Conservation (phyloP, 805 yeast species). For the Teunomyces panamensis region DNA sequence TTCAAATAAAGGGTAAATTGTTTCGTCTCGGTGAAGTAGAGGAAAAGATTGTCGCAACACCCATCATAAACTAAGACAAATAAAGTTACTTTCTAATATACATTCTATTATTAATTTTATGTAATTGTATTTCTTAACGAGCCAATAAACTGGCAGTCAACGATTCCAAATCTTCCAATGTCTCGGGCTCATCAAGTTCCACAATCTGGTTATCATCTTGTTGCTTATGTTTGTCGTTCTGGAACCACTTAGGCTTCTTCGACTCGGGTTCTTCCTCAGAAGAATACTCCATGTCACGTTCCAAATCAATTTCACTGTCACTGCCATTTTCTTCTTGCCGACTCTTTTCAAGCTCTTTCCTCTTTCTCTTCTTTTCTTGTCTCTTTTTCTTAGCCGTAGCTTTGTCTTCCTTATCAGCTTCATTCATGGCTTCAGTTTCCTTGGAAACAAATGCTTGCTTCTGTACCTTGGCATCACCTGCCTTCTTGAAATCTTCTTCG, state of each 20-base stretch:
- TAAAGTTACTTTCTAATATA: background rate
- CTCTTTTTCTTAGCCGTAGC: slow-evolving; percentile 70
- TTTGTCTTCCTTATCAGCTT: slow-evolving; percentile 77
- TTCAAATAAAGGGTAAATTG: slow-evolving; percentile 27
- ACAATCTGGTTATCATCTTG: slow-evolving; percentile 40
- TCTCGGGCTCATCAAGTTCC: slow-evolving; percentile 85
- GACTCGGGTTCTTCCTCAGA: slow-evolving; percentile 30
- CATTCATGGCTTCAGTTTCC: slow-evolving; percentile 68
- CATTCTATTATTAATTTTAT: background rate
- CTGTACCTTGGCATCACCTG: slow-evolving; percentile 66
- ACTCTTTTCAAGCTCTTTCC: slow-evolving; percentile 73
- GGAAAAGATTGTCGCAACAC: slow-evolving; percentile 59
- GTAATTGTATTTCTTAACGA: slow-evolving; percentile 2
- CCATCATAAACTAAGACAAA: slow-evolving; percentile 24
- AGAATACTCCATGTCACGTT: slow-evolving; percentile 42
- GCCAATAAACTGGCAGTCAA: slow-evolving; percentile 56
- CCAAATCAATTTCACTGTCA: slow-evolving; percentile 42
- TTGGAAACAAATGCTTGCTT: slow-evolving; percentile 61
- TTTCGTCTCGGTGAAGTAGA: slow-evolving; percentile 52
- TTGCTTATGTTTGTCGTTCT: slow-evolving; percentile 26
- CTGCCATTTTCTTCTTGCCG: slow-evolving; percentile 36
- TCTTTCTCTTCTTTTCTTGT: slow-evolving; percentile 82
- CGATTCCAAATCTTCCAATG: slow-evolving; percentile 91
- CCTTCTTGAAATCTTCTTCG: slow-evolving; percentile 80
- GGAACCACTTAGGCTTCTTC: slow-evolving; percentile 52